Conservation (phyloP, 495 filamentous ascomycete species). For the Friedmanniomyces simplex region DNA sequence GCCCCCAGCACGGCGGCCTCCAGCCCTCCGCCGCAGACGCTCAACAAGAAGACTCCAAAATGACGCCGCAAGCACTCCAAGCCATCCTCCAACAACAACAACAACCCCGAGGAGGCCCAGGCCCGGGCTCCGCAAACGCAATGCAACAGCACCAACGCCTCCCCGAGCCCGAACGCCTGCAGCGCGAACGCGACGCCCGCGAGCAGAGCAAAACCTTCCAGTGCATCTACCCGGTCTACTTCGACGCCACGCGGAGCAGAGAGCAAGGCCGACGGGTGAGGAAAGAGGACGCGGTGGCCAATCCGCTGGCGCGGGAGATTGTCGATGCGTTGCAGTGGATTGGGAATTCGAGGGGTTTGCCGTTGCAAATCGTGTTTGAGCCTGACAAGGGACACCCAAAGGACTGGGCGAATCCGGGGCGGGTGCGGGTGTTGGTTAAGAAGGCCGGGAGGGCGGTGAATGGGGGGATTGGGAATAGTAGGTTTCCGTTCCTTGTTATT, state of each 20-base stretch:
- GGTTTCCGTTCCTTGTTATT: too few species aligned
- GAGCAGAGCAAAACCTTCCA: constrained; percentile 51
- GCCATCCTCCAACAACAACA: constrained; percentile 4
- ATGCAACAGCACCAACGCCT: not conserved
- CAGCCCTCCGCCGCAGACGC: not conserved
- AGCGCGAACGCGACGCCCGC: not conserved
- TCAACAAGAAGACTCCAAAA: constrained; percentile 2
- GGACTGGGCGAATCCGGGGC: constrained; percentile 94
- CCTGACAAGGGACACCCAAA: constrained; percentile 87
- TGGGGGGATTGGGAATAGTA: constrained; percentile 64
- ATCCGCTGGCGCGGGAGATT: constrained; percentile 83
- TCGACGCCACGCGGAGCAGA: constrained; percentile 65
- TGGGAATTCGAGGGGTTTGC: constrained; percentile 26
- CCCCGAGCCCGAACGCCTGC: constrained; percentile 1
- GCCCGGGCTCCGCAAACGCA: not conserved
- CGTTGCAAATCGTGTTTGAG: constrained; percentile 67
- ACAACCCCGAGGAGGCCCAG: too few species aligned
- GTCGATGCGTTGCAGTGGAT: constrained; percentile 69
- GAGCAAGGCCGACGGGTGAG: constrained; percentile 71
- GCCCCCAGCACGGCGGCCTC: constrained; percentile 5
- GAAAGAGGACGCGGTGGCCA: constrained; percentile 57
- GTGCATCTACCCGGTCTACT: constrained; percentile 92
- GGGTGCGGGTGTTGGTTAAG: constrained; percentile 70
- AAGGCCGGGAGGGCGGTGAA: constrained; percentile 39
- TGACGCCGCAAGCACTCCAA: constrained; percentile 8